A percentile compares a stretch with the other conserved stretches of the same genome.
phyloP scores from a whole-genome alignment of 1,284 basidiomycete species.

The Apiotrichum gracile region DNA sequence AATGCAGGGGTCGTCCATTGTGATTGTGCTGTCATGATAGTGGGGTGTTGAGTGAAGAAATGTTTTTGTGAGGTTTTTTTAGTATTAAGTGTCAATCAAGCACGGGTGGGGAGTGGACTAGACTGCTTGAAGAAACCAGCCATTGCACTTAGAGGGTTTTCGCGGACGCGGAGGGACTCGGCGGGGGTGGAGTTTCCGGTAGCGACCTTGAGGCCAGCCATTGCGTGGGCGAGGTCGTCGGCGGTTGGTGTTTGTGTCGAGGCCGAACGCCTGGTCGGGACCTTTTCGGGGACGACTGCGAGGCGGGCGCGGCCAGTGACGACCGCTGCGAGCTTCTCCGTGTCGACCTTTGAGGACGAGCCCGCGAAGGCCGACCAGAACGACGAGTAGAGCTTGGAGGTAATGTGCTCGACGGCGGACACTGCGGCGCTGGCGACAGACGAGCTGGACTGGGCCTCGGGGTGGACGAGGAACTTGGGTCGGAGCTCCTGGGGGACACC shows the following conservation, averaged over 20 bases:
- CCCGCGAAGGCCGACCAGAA: constrained; percentile 49
- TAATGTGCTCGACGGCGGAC: constrained; percentile 41
- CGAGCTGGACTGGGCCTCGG: constrained; percentile 3
- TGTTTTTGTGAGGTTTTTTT: not conserved
- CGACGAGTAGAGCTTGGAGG: constrained; percentile 42
- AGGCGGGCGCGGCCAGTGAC: constrained; percentile 45
- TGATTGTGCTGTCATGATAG: not conserved
- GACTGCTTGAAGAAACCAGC: constrained; percentile 21
- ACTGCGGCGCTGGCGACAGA: constrained; percentile 25
- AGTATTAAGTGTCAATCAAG: not conserved
- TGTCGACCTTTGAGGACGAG: constrained; percentile 29
- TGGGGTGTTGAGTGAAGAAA: not conserved
- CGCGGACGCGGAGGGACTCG: constrained; percentile 18
- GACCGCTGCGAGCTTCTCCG: constrained; percentile 48
- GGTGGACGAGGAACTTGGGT: constrained; percentile 45
- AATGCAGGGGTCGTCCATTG: not conserved
- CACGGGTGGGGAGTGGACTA: not conserved
- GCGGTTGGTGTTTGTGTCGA: constrained; percentile 1
- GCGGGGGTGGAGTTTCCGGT: constrained; percentile 16
- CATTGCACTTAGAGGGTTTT: constrained; percentile 26
- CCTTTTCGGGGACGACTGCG: constrained; percentile 32
- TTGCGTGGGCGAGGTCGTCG: constrained; percentile 25
- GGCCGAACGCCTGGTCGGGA: constrained; percentile 1
- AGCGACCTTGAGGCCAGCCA: constrained; percentile 30
- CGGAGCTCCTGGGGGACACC: constrained; percentile 33